phyloP scores from a whole-genome alignment of 768 basidiomycete species.

The Hericium coralloides region DNA sequence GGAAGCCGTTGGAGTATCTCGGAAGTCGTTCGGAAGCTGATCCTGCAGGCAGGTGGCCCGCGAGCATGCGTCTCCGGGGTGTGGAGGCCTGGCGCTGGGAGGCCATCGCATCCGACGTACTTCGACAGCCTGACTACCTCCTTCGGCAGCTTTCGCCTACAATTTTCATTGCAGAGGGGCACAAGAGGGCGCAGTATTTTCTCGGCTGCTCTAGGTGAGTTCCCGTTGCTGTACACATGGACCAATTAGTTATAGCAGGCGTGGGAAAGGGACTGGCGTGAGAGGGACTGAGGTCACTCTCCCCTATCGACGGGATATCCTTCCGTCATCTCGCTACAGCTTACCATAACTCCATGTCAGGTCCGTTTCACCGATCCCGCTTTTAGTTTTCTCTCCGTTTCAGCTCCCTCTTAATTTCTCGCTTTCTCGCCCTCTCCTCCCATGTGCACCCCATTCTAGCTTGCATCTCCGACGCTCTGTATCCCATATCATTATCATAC shows the following conservation, averaged over 20 bases:
- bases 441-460: slow-evolving; percentile 1
- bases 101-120: no score
- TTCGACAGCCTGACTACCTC: no score
- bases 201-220: no score
- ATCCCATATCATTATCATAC: slow-evolving; percentile 6
- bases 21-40: no score
- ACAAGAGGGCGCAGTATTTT: no score
- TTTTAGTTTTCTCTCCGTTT: neutral
- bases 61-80: no score
- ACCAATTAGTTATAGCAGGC: neutral
- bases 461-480: slow-evolving; percentile 7
- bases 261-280: neutral
- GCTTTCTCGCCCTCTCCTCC: slow-evolving; percentile 4
- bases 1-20: no score
- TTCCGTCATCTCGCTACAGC: neutral
- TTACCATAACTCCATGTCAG: neutral
- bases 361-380: neutral
- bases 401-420: neutral
- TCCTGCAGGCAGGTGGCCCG: no score
- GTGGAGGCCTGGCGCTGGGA: no score
- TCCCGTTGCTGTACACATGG: neutral
- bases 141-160: no score
- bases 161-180: no score
- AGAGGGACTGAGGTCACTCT: neutral
- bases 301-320: neutral